phyloP scores from a whole-genome alignment of 1,284 basidiomycete species.

The Ustilago crameri region DNA sequence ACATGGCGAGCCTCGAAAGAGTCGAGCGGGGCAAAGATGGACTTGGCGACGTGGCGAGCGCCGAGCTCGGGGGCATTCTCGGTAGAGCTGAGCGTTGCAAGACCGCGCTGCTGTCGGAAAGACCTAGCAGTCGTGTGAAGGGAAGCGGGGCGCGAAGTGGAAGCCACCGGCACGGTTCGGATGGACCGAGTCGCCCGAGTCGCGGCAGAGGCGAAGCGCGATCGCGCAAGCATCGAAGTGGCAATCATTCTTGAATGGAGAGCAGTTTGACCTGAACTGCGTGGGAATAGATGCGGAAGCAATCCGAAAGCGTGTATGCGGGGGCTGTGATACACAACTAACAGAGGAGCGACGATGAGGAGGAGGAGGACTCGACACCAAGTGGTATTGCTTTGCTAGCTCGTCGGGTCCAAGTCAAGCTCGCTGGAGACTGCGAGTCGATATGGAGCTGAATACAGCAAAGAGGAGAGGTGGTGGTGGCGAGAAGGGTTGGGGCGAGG shows the following conservation, averaged over 20 bases:
- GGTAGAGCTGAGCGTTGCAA: constrained; percentile 50
- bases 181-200: constrained; percentile 24
- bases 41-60: constrained; percentile 47
- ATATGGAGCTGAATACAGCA: constrained; percentile 1
- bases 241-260: constrained; percentile 23
- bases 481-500: neutral
- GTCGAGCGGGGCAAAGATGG: constrained; percentile 64
- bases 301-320: neutral
- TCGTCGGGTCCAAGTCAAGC: constrained; percentile 7
- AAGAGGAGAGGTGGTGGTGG: constrained; percentile 8
- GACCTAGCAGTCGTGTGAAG: neutral
- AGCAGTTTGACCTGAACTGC: constrained; percentile 1
- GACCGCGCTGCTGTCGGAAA: constrained; percentile 8
- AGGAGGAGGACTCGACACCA: neutral
- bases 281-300: neutral
- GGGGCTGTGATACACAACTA: neutral
- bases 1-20: constrained; percentile 62
- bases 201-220: constrained; percentile 27
- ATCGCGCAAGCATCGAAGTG: constrained; percentile 32
- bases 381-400: neutral
- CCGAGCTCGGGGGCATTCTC: constrained; percentile 54
- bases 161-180: constrained; percentile 24
- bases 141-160: constrained; percentile 21
- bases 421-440: constrained; percentile 12
- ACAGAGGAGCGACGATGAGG: constrained; percentile 1